Evolutionary conservation across 768 basidiomycete genomes (phyloP).

Genomic region (Paxillus involutus): DNA sequence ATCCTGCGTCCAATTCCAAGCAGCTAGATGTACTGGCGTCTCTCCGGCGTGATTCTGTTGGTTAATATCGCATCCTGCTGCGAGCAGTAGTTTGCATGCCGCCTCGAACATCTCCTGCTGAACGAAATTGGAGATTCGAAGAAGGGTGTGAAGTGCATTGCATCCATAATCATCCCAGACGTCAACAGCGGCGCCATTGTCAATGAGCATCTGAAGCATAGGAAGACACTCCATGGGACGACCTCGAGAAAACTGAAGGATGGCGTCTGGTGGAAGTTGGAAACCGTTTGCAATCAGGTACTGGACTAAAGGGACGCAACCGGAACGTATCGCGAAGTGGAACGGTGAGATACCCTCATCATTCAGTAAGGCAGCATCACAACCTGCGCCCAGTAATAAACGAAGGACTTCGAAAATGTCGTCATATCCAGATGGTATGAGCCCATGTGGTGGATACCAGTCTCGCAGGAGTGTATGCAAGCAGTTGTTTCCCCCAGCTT

Average conservation of each 20-base stretch:
- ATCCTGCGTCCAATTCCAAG: too few relatives aligned
- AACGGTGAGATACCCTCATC: not conserved
- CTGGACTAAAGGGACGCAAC: not conserved
- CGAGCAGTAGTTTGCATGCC: not conserved
- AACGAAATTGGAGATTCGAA: not conserved
- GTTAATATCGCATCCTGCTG: not conserved
- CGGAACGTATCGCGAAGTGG: not conserved
- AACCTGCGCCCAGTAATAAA: not conserved
- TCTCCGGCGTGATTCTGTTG: not conserved
- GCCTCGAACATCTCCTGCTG: not conserved
- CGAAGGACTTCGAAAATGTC: not conserved
- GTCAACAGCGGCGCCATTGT: not conserved
- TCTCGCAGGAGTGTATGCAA: not conserved
- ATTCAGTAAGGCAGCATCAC: not conserved
- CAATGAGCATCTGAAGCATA: not conserved
- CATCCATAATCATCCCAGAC: not conserved
- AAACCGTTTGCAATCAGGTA: not conserved
- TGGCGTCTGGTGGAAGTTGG: not conserved
- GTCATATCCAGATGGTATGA: too few relatives aligned
- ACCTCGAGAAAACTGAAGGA: too few relatives aligned
- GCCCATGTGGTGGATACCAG: not conserved
- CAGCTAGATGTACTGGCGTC: not conserved
- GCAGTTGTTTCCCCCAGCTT: not conserved
- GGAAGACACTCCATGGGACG: too few relatives aligned
- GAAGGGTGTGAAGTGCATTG: not conserved